Conservation (phyloP, 2,329 filamentous ascomycete species). For the Penicillium sp. region DNA sequence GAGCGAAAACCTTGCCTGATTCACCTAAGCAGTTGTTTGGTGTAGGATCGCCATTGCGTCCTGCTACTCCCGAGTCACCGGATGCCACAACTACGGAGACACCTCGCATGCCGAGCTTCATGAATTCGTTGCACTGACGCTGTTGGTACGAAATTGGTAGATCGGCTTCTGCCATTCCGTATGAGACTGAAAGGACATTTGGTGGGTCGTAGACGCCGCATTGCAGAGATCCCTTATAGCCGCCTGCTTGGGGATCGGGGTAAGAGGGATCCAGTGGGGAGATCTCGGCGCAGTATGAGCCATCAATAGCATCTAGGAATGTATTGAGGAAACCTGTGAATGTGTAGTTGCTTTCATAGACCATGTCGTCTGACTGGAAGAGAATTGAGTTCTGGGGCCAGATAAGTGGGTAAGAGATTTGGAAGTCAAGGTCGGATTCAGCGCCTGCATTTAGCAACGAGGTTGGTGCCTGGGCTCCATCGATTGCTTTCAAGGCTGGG, state of each 20-base stretch:
- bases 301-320: constrained; percentile 51
- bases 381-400: constrained; percentile 51
- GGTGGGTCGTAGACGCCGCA: constrained; percentile 46
- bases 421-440: constrained; percentile 49
- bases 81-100: constrained; percentile 48
- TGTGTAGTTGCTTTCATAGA: constrained; percentile 40
- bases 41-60: constrained; percentile 29
- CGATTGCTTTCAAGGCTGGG: constrained; percentile 40
- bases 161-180: constrained; percentile 34
- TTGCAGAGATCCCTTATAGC: constrained; percentile 44
- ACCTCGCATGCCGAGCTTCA: constrained; percentile 53
- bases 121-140: constrained; percentile 45
- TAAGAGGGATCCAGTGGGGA: constrained; percentile 44
- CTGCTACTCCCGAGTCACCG: constrained; percentile 48
- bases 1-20: constrained; percentile 36
- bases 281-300: constrained; percentile 50
- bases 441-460: constrained; percentile 31
- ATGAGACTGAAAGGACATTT: constrained; percentile 40
- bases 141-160: constrained; percentile 37
- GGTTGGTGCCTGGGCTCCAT: constrained; percentile 40
- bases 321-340: constrained; percentile 46
- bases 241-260: constrained; percentile 38
- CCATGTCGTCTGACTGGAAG: constrained; percentile 48
- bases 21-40: constrained; percentile 36
- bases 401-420: constrained; percentile 49